Evolutionary conservation across 192 early-diverging fungal species (phyloP), one percentile per base, ranked within the genome.

Genomic region (Dimargaris cristalligena): DNA sequence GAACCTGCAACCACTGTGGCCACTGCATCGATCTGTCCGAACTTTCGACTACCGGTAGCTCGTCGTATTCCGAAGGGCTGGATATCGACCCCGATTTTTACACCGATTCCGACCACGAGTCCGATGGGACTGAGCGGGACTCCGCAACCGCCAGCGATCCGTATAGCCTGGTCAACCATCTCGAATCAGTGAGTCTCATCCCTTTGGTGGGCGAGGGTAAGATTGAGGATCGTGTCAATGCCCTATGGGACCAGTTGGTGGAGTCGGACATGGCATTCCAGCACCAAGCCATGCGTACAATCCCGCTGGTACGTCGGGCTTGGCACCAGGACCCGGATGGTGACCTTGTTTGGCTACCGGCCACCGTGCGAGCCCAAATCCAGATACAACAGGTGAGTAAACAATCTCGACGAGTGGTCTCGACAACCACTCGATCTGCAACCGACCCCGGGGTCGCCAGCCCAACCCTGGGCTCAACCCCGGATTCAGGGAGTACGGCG

Each of bases 121-220:
- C 44, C 18, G 44, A 33, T 9, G 63, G 63, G 38, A 44, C 29
- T 4, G 32, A 34, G 54, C 4, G 31, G 2, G 50, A 31, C 41
- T 66, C 33, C 18, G 25, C 25, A 56, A 65, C 34, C 64, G 68
- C 1, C 41, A 45, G 64, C 64, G 41, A 72, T 72, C 34, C 64
- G 56, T 33, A 49, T 78, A 8, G 59, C 54, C 6, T 41, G 52
- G 3, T 31, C 51, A 14, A 55, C 54, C 16, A 56, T 4, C 54
- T 56, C 2, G 54, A 65, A 51, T 68, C 75, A 30, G 71, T 95
- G 26, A 85, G 81, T 4, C 64, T 80, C 20, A 91, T 97, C 56
- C 87, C 92, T 33, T 69, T 97, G 26, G 84, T 90, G 58, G 88
- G 89, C 4, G 90, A 95, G 68, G 94, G 94, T 16, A 91, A 83